Evolutionary conservation across 139 green algal species (phyloP).

Genomic region (Picochlorum sp.): DNA sequence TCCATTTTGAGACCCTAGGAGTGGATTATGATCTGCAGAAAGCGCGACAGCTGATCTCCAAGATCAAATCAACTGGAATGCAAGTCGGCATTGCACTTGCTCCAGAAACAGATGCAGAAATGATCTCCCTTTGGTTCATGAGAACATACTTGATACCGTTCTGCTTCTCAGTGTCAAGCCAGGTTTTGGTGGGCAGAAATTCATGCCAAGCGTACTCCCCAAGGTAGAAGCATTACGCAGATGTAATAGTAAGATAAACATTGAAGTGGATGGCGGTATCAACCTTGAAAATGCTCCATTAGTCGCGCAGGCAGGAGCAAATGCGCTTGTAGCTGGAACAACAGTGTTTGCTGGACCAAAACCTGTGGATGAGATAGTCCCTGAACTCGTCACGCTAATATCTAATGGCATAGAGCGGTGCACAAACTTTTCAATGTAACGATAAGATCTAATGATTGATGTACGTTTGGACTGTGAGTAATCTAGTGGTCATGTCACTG

Average conservation of each 20-base stretch:
- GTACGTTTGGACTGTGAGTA: conserved; percentile 46
- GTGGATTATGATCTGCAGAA: conserved; percentile 13
- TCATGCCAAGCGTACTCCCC: conserved; percentile 48
- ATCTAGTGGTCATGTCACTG: conserved; percentile 22
- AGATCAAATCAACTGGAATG: conserved; percentile 58
- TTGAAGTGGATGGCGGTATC: conserved; percentile 80
- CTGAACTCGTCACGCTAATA: conserved; percentile 20
- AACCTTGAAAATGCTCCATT: conserved; percentile 45
- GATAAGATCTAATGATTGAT: conserved; percentile 18
- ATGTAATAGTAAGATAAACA: conserved; percentile 48
- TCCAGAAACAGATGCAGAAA: conserved; percentile 53
- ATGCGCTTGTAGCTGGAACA: conserved; percentile 78
- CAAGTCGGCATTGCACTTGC: conserved; percentile 65
- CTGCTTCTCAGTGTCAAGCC: conserved; percentile 75
- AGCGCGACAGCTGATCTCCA: conserved; percentile 18
- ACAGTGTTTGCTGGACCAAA: conserved; percentile 57
- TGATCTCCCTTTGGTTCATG: conserved; percentile 32
- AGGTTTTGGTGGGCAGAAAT: conserved; percentile 84
- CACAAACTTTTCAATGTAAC: not conserved
- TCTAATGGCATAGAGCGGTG: not conserved
- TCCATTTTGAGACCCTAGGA: conserved; percentile 75
- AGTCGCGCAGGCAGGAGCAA: conserved; percentile 70
- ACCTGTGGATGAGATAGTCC: conserved; percentile 22
- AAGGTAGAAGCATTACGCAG: conserved; percentile 55
- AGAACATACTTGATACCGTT: conserved; percentile 41